These are phyloP conservation scores for Microcyclosporella mali DNA, from an alignment of 2,329 filamentous ascomycete genomes.

Conservation along the genomic window DNA sequence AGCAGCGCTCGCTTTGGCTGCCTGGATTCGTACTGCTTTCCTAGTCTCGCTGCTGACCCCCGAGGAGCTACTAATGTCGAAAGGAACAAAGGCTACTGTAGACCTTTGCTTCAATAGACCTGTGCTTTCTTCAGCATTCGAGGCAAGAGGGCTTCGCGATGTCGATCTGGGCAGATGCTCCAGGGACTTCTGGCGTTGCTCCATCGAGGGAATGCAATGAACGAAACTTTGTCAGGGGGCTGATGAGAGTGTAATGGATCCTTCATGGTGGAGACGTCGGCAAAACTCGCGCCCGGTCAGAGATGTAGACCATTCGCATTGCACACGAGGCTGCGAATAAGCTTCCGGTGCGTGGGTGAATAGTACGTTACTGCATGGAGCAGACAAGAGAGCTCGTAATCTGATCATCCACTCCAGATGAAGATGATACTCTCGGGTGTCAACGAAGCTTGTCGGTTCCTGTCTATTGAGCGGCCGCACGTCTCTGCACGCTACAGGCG, in stretches of 20 bases:
- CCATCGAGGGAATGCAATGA: neutral
- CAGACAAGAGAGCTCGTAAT: no score
- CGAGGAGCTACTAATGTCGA: constrained; percentile 16
- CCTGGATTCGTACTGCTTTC: constrained; percentile 19
- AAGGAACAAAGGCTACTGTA: constrained; percentile 20
- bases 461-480: no score
- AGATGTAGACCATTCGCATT: no score
- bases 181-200: neutral
- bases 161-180: constrained; percentile 1
- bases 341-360: no score
- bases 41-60: constrained; percentile 16
- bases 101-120: neutral
- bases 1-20: constrained; percentile 15
- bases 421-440: no score
- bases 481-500: no score
- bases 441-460: no score
- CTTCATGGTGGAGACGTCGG: neutral
- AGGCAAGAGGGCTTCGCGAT: constrained; percentile 1
- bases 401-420: no score
- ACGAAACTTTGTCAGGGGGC: neutral
- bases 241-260: neutral
- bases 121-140: neutral
- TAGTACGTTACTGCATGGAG: no score
- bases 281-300: no score
- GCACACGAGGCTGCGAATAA: no score